Conservation (phyloP, 2,329 filamentous ascomycete genomes). For the Fusarium hainanense region DNA sequence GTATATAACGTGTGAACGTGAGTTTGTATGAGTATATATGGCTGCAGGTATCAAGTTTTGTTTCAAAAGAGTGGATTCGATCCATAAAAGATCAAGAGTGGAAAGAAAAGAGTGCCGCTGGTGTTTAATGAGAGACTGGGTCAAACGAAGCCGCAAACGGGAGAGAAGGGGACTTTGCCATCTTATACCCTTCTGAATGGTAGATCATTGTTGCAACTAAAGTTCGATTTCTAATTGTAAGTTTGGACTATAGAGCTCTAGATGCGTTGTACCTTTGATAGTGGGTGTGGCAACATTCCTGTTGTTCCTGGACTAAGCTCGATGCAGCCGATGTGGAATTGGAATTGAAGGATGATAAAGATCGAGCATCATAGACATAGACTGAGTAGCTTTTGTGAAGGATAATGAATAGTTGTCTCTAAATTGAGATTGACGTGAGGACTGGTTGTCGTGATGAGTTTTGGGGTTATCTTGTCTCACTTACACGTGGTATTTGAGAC, state of each 20-base stretch:
- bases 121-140: slow-evolving; percentile 30
- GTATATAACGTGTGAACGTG: background rate
- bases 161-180: background rate
- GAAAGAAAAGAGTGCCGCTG: background rate
- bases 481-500: slow-evolving; percentile 1
- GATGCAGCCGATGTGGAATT: slow-evolving; percentile 15
- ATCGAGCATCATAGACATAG: accelerated
- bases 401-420: background rate
- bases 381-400: background rate
- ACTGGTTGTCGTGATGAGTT: background rate
- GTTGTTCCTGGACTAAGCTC: slow-evolving; percentile 30
- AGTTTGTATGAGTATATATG: background rate
- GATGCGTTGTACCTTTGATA: background rate
- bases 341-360: accelerated
- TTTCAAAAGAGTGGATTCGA: slow-evolving; percentile 25
- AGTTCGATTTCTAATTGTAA: background rate
- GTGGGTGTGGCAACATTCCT: slow-evolving; percentile 30
- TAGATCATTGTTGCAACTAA: too few species aligned
- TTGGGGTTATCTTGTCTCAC: background rate
- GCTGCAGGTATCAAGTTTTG: background rate
- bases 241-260: slow-evolving; percentile 27
- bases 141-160: slow-evolving; percentile 1
- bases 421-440: too few species aligned
- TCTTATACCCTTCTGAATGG: slow-evolving; percentile 15
- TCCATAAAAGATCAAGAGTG: slow-evolving; percentile 5